A percentile compares a stretch with the other conserved stretches of the same genome.
phyloP scores from a whole-genome alignment of 352 stramenopile species.

The Phytophthora palmivora region DNA sequence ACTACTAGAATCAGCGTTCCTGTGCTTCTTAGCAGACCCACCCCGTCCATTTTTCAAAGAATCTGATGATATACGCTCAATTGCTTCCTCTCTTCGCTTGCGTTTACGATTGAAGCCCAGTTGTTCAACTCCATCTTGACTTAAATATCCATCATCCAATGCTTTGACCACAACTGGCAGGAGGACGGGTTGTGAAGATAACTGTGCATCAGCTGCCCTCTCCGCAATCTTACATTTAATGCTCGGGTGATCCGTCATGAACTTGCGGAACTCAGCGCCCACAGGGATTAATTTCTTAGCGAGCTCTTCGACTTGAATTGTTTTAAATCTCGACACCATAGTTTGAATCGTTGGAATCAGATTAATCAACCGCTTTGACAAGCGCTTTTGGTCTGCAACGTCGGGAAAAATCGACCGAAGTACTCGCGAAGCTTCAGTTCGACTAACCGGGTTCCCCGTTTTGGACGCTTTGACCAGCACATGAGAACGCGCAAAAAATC shows the following conservation, averaged over 20 bases:
- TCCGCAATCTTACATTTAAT: constrained; percentile 38
- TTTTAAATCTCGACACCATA: constrained; percentile 50
- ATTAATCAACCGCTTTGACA: constrained; percentile 67
- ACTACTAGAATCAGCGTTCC: background rate
- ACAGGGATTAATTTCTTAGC: constrained; percentile 43
- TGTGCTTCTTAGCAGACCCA: constrained; percentile 25
- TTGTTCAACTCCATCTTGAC: constrained; percentile 45
- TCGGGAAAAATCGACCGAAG: constrained; percentile 57
- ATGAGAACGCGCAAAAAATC: constrained; percentile 46
- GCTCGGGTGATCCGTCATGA: constrained; percentile 48
- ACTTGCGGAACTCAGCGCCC: constrained; percentile 44
- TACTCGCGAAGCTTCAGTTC: constrained; percentile 49
- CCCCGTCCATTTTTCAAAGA: background rate
- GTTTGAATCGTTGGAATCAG: constrained; percentile 66
- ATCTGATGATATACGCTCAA: constrained; percentile 27
- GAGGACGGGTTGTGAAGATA: constrained; percentile 22
- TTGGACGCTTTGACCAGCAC: constrained; percentile 42
- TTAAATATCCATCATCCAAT: constrained; percentile 67
- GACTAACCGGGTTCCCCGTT: constrained; percentile 37
- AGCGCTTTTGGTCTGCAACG: constrained; percentile 35
- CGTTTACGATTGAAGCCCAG: constrained; percentile 43
- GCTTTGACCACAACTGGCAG: constrained; percentile 34
- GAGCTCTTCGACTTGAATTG: constrained; percentile 43
- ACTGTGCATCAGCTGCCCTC: constrained; percentile 5
- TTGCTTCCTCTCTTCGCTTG: constrained; percentile 56